A percentile compares a stretch with the other conserved stretches of the same genome.
These are phyloP conservation scores for Apiospora aurea DNA, from an alignment of 2,329 filamentous ascomycete genomes.

Conservation along the genomic window DNA sequence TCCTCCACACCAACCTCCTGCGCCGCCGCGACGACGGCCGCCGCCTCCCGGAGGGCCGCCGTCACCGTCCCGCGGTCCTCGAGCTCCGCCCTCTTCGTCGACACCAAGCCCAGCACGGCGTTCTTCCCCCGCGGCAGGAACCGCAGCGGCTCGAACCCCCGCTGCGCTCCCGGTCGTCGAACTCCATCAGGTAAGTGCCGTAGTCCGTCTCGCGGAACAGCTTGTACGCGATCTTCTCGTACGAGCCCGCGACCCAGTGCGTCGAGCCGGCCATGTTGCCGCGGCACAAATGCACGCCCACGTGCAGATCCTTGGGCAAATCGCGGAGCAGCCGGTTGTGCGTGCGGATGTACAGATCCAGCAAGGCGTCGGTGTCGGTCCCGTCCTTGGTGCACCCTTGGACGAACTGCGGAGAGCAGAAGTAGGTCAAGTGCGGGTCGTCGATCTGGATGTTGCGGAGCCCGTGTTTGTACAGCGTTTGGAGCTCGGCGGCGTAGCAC, in stretches of 20 bases:
- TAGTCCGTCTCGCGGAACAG: conserved; percentile 57
- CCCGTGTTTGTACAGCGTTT: conserved; percentile 59
- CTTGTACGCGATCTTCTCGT: conserved; percentile 57
- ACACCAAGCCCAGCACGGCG: conserved; percentile 58
- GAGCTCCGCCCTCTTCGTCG: conserved; percentile 55
- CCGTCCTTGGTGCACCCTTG: conserved; percentile 62
- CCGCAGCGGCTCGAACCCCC: conserved; percentile 58
- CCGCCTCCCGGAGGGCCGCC: conserved; percentile 52
- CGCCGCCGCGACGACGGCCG: conserved; percentile 64
- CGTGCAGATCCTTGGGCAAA: no score
- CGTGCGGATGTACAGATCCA: conserved; percentile 67
- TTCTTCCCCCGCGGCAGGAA: conserved; percentile 56
- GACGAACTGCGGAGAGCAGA: conserved; percentile 64
- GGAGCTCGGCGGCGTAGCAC: conserved; percentile 59
- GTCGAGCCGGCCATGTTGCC: conserved; percentile 55
- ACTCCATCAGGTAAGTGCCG: conserved; percentile 60
- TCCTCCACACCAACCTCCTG: conserved; percentile 59
- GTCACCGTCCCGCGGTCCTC: conserved; percentile 54
- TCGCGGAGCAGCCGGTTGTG: conserved; percentile 71
- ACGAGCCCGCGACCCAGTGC: conserved; percentile 59
- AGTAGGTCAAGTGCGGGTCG: conserved; percentile 63
- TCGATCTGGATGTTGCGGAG: conserved; percentile 62
- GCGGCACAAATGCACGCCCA: conserved; percentile 69
- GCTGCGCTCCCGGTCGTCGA: conserved; percentile 55
- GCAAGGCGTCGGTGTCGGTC: conserved; percentile 57